Base-by-base conservation (phyloP, 192 early-diverging fungal genomes). In the Backusella tarrabulga region DNA sequence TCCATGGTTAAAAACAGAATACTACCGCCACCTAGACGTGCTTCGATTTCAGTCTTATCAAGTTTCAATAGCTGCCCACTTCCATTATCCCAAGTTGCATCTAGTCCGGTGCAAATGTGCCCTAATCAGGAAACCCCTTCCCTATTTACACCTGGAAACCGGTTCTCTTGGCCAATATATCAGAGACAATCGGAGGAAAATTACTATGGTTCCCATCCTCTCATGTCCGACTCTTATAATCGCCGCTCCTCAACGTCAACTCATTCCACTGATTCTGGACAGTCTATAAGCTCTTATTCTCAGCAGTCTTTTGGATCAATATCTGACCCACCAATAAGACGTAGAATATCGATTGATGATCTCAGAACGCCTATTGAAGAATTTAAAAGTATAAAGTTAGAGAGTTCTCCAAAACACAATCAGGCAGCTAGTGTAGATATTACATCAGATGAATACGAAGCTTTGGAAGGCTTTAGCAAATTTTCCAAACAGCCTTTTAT, bases 371-470 rank as follows among this genome's bases (percentile, higher is more conserved):
- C 78, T n/a, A 70, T 70, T 21, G 68, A 70, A 70, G 38, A 38
- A 19, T 38, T 70, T 14, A 36, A 70, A 38, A 70, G 36, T 11
- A 70, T 70, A 41, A 35, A 41, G 36, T 70, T 70, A 23, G 68
- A 70, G 6, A 40, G 12, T 8, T 23, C 36, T 23, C 21, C n/a
- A 70, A 40, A n/a, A 3, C 68, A 21, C 9, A 26, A 29, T 29
- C 56, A 63, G 29, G 26, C 6, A 26, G 23, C 56, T n/a, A 42
- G 40, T 41, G 26, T 66, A 54, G 50, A 63, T 38, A 34, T 82
- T 4, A 82, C 80, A 46, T 68, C 63, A 26, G 82, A 83, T 41
- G 82, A 83, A 56, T 71, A 80, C 19, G 82, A 83, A 68, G 82
- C 76, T 15, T 42, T 83, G 9, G 71, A 83, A 66, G 79, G 68